phyloP scores from a whole-genome alignment of 1,139 yeast species.

The Pichia sp. region DNA sequence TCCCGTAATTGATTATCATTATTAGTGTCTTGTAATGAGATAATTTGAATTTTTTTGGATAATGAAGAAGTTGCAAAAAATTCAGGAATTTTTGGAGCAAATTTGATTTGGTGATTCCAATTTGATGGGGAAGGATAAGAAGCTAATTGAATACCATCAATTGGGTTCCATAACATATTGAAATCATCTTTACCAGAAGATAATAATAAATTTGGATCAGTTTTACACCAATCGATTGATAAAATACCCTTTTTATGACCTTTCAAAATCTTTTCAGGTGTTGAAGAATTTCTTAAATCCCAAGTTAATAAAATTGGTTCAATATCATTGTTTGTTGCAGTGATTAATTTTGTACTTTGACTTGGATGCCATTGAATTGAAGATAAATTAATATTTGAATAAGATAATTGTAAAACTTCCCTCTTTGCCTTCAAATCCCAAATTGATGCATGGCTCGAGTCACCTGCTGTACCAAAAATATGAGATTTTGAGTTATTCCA shows the following conservation, averaged over 20 bases:
- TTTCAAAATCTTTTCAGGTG: conserved; percentile 67
- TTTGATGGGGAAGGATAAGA: conserved; percentile 89
- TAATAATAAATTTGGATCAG: conserved; percentile 70
- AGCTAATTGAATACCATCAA: conserved; percentile 60
- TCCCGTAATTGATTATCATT: conserved; percentile 45
- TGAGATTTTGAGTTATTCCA: conserved; percentile 88
- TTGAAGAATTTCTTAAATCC: conserved; percentile 91
- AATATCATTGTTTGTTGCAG: conserved; percentile 79
- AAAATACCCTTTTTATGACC: conserved; percentile 89
- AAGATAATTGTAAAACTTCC: conserved; percentile 79
- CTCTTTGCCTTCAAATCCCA: conserved; percentile 89
- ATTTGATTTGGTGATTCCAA: conserved; percentile 86
- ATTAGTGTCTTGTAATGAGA: conserved; percentile 76
- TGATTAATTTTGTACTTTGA: conserved; percentile 82
- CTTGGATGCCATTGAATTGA: conserved; percentile 75
- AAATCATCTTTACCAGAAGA: conserved; percentile 91
- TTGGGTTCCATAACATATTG: conserved; percentile 86
- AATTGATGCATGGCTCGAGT: conserved; percentile 76
- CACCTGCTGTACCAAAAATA: conserved; percentile 85
- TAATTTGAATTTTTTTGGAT: conserved; percentile 79
- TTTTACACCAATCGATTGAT: conserved; percentile 88
- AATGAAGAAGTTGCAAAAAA: conserved; percentile 89
- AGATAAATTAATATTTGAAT: conserved; percentile 59
- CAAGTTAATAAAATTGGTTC: conserved; percentile 81
- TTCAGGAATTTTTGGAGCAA: conserved; percentile 86